Percentiles rank a stretch among this genome's conserved stretches.
Evolutionary conservation across 2,329 filamentous ascomycete species (phyloP).

Genomic region (Colletotrichum musicola): DNA sequence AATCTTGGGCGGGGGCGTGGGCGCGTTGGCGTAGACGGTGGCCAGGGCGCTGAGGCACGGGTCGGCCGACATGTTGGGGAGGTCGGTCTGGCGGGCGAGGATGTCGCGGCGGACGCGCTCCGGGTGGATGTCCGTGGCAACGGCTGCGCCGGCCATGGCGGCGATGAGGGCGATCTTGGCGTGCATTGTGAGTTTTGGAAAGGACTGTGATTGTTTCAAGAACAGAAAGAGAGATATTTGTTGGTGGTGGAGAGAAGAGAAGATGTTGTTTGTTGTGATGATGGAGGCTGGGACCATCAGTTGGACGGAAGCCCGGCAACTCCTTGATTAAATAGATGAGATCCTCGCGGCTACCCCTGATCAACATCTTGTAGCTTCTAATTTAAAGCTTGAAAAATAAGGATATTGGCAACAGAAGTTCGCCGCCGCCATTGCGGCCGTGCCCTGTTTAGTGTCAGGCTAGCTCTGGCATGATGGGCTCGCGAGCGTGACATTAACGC

Average conservation of each 20-base stretch:
- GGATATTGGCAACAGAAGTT: background rate
- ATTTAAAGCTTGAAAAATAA: slow-evolving; percentile 13
- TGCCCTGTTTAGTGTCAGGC: slow-evolving; percentile 4
- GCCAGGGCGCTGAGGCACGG: slow-evolving; percentile 41
- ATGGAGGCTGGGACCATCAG: background rate
- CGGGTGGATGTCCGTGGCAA: slow-evolving; percentile 34
- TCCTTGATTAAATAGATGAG: background rate
- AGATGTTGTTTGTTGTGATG: background rate
- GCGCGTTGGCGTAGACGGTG: slow-evolving; percentile 41
- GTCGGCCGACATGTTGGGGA: background rate
- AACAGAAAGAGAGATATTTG: background rate
- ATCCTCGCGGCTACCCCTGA: slow-evolving; percentile 8
- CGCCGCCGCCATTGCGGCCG: background rate
- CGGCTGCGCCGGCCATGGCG: slow-evolving; percentile 42
- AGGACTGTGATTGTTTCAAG: background rate
- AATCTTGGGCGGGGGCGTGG: slow-evolving; percentile 43
- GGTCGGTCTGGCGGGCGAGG: slow-evolving; percentile 43
- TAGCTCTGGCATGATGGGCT: slow-evolving; percentile 18
- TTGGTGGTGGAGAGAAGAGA: background rate
- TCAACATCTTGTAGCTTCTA: slow-evolving; percentile 1
- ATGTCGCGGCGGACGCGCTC: slow-evolving; percentile 40
- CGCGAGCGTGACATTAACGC: background rate
- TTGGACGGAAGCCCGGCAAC: background rate
- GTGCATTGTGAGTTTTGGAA: slow-evolving; percentile 41
- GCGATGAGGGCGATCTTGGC: slow-evolving; percentile 42